Base-by-base conservation (phyloP, 495 filamentous ascomycete genomes). In the Hypoxylon fragiforme region DNA sequence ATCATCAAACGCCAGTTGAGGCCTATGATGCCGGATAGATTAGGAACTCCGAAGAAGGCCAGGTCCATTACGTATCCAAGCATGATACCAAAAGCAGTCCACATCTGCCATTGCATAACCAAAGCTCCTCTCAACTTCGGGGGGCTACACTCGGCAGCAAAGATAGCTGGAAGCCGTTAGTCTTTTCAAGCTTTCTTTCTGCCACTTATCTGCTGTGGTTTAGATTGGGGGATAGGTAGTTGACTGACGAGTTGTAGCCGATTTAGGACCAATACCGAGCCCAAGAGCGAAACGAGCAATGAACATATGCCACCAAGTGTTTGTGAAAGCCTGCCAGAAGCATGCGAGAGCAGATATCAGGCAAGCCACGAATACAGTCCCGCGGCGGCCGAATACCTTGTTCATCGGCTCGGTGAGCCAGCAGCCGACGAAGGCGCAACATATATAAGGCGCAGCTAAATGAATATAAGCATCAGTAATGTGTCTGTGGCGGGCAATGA, bases 1-100 rank as follows among this genome's bases (percentile, higher is more conserved):
- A 95, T 81, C 90, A 92, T 92, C 42, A 91, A 65, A 22, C 89
- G 81, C 90, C 90, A 92, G 61, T 89, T 90, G 2, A 91, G 72
- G 7, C 83, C 85, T 12, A 78, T 72, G 18, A 85, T 79, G n/a
- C 78, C 73, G 16, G 74, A 66, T 22, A 59, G 54, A 63, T 84
- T 73, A 3, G 73, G 65, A 7, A 90, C 83, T 21, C 81, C 62
- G 60, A 82, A 87, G 67, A 95, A 90, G 14, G 82, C 86, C 14
- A 95, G 69, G 65, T 87, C 87, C 11, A 84, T 80, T 1, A 81
- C 79, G 62, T 87, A 90, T 11, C 89, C 89, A 12, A 91, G 49
- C 80, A 91, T 86, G 63, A 91, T 90, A 1, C 89, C 89, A 54
- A 91, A 91, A 1, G 89, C 89, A 1, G 87, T 91, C 85, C 85